Evolutionary conservation across 768 basidiomycete genomes (phyloP), one percentile per base, ranked within the genome.

Genomic region (Hortiboletus flavorubellus): DNA sequence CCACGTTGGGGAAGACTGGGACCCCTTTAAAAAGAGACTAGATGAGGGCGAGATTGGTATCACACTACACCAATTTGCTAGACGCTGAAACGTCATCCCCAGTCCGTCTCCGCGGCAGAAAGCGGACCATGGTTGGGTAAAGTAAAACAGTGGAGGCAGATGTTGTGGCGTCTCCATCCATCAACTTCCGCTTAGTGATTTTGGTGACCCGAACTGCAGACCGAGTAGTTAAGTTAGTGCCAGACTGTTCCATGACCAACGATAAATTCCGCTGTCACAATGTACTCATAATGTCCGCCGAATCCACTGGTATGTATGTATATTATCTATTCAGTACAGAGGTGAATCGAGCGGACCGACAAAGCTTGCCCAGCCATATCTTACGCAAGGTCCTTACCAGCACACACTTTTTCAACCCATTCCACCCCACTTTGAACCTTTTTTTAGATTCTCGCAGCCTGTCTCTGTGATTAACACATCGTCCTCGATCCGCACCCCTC

Each of bases 401-500:
- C 87, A 64, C 91, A 94, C 2, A 95, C 78, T 3, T 72, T 78
- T 69, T 98, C 96, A 9, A 98, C 65, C 85, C 90, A 93, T 3
- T 79, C 83, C 4, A 87, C 80, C 53, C 92, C 92, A 67, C 93
- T 93, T 52, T 76, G 81, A 10, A 92, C 89, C 8, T 85, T 88
- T 0, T 0, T 96, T 97, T 58, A 97, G 65, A 72, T 94, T 96
- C 74, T 93, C 86, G 62, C 79, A 83, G 8, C 91, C 91, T 12
- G 78, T 76, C 54, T 77, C 70, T 10, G 85, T 92, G 58, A 99
- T 85, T 8, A 91, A 71, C 4, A 98, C 80, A 30, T 89, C 93
- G 68, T 98, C 96, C 70, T 98, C 96, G 59, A 98, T 95, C 48
- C 95, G 75, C 2, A 98, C 89, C 0, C 94, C 96, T 14, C 96